Base-by-base conservation (phyloP, 495 filamentous ascomycete genomes). In the Lasiosphaeria miniovina region DNA sequence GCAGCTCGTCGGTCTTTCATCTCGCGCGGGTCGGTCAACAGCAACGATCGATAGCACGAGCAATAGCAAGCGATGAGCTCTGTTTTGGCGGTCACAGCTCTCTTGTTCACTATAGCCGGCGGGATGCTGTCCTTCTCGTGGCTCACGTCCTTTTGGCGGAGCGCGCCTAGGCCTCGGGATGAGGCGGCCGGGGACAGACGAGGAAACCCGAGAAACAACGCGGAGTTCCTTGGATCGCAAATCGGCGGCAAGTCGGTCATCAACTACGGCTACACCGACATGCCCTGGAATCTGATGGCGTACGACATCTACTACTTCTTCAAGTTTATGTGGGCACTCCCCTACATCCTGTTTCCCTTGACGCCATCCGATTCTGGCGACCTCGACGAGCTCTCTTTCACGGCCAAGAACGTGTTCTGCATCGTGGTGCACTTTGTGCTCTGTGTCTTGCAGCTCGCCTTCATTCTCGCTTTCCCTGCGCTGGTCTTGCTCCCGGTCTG, bases 181-280 rank as follows among this genome's bases (percentile, higher is more conserved):
- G 54, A 56, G 10, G 33, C 58, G 50, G 34, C 50, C 31, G 41
- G 45, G 31, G 17, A 6, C 11, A 9, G 35, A 17, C 10, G 15
- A 36, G 1, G 34, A 36, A 49, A 9, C 49, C 33, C 12, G 2
- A 6, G 11, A 52, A 67, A 53, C 63, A 33, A 52, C 36, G 68
- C 62, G 32, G 61, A 49, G 35, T 82, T 82, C 69, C 77, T 79
- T 64, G 75, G 74, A 59, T 84, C 80, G 1, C 81, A 84, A 60
- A 69, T 82, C 45, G 80, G 80, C n/a, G 75, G 74, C 54, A 65
- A 71, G 57, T 68, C 72, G 6, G 71, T 77, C 54, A 77, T 78
- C 61, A 79, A 75, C 59, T 80, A 80, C 65, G 71, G 72, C 49
- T 88, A 88, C 65, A 88, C 86, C n/a, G 79, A 81, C 48, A 75